phyloP scores from a whole-genome alignment of 2,329 filamentous ascomycete species.

The Teratosphaeriaceae sp. region DNA sequence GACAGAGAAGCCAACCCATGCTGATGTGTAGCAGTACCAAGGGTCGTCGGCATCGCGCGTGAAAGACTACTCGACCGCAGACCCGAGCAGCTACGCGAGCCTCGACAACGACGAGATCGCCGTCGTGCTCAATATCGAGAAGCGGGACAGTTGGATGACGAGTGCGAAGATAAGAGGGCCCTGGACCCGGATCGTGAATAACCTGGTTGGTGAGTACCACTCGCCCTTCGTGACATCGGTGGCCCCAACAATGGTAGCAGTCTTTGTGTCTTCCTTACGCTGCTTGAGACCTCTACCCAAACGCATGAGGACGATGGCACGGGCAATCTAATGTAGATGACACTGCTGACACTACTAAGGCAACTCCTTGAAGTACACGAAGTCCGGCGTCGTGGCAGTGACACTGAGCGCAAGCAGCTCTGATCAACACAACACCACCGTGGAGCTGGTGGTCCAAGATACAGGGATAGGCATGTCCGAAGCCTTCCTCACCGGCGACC shows the following conservation, averaged over 20 bases:
- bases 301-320: no score
- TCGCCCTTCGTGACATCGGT: no score
- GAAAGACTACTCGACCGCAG: no score
- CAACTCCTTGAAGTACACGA: conserved; percentile 43
- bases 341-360: conserved; percentile 25
- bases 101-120: conserved; percentile 3
- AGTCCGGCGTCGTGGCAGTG: conserved; percentile 1
- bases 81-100: no score
- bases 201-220: conserved; percentile 27
- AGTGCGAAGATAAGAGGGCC: no score
- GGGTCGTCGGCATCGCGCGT: no score
- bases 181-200: conserved; percentile 42
- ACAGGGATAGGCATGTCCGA: conserved; percentile 30
- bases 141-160: conserved; percentile 31
- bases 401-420: background rate
- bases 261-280: no score
- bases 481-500: conserved; percentile 23
- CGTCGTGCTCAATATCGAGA: conserved; percentile 10
- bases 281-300: no score
- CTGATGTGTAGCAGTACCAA: no score
- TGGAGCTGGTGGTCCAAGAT: conserved; percentile 18
- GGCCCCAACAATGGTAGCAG: no score
- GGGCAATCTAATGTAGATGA: background rate
- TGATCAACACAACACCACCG: background rate
- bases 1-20: no score